A percentile compares a stretch with the other conserved stretches of the same genome.
These are phyloP conservation scores for Passiflora organensis DNA, from an alignment of 345 rosid genomes.

Conservation along the genomic window DNA sequence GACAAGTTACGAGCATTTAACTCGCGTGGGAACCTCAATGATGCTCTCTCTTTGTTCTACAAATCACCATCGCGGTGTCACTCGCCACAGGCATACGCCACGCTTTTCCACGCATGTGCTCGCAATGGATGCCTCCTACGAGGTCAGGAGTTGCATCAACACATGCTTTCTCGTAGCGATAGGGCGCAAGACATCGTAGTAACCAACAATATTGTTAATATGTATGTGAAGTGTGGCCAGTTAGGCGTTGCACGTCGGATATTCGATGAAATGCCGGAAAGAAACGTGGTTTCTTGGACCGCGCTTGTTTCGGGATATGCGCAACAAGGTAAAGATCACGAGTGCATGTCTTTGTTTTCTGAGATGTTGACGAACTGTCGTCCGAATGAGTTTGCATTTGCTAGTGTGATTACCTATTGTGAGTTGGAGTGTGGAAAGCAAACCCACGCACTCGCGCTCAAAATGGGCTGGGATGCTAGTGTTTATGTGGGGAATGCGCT, in stretches of 20 bases:
- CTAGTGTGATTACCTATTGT: slow-evolving; percentile 63
- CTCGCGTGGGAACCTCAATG: slow-evolving; percentile 37
- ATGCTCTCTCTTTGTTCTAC: slow-evolving; percentile 47
- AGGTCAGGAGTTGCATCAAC: slow-evolving; percentile 50
- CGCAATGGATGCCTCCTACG: slow-evolving; percentile 41
- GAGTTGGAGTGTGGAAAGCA: slow-evolving; percentile 48
- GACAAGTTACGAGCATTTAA: slow-evolving; percentile 22
- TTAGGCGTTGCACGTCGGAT: slow-evolving; percentile 38
- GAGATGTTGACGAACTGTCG: slow-evolving; percentile 50
- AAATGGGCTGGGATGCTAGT: slow-evolving; percentile 45
- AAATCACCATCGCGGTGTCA: slow-evolving; percentile 23
- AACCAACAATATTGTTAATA: slow-evolving; percentile 53
- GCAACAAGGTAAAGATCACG: slow-evolving; percentile 39
- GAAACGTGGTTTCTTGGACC: slow-evolving; percentile 80
- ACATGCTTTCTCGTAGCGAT: slow-evolving; percentile 35
- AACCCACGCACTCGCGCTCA: slow-evolving; percentile 62
- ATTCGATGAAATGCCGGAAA: slow-evolving; percentile 61
- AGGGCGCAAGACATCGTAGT: slow-evolving; percentile 28
- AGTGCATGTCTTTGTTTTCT: slow-evolving; percentile 44
- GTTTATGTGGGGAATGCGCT: slow-evolving; percentile 65
- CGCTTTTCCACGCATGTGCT: slow-evolving; percentile 69
- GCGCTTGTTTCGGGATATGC: slow-evolving; percentile 68
- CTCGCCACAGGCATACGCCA: slow-evolving; percentile 40
- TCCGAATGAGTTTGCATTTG: slow-evolving; percentile 66
- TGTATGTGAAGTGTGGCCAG: slow-evolving; percentile 63